phyloP scores from a whole-genome alignment of 371 early-diverging fungal genomes.

The Mucor mucedo region DNA sequence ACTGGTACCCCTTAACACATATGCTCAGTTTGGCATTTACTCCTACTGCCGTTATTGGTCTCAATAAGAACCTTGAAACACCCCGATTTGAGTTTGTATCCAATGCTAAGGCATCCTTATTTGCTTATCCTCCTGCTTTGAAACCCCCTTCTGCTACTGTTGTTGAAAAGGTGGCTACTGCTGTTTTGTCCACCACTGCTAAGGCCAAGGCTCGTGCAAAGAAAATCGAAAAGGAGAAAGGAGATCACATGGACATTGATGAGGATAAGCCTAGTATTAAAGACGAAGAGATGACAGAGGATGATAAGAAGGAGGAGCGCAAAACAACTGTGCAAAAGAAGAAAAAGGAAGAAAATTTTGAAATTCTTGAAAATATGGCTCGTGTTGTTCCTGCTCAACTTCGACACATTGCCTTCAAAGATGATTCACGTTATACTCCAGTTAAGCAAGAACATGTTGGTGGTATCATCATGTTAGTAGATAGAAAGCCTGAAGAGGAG shows the following conservation, averaged over 20 bases:
- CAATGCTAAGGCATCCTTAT: slow-evolving; percentile 86
- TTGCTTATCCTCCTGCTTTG: slow-evolving; percentile 89
- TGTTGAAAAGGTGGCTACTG: slow-evolving; percentile 80
- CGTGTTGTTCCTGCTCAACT: slow-evolving; percentile 90
- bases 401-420: slow-evolving; percentile 82
- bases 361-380: slow-evolving; percentile 84
- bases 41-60: slow-evolving; percentile 94
- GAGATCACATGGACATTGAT: slow-evolving; percentile 57
- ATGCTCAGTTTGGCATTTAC: slow-evolving; percentile 93
- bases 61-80: slow-evolving; percentile 86
- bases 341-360: slow-evolving; percentile 74
- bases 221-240: slow-evolving; percentile 79
- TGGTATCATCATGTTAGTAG: slow-evolving; percentile 80
- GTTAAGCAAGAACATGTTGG: slow-evolving; percentile 80
- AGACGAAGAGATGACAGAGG: slow-evolving; percentile 53
- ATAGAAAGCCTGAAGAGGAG: slow-evolving; percentile 63
- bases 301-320: slow-evolving; percentile 40
- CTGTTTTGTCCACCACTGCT: slow-evolving; percentile 94
- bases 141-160: slow-evolving; percentile 73
- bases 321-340: slow-evolving; percentile 45
- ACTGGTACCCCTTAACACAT: slow-evolving; percentile 99
- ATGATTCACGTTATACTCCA: slow-evolving; percentile 85
- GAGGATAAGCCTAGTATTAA: slow-evolving; percentile 49
- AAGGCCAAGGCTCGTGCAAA: slow-evolving; percentile 91
- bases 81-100: slow-evolving; percentile 89